Conservation (phyloP, 345 rosid genomes). For the Acer saccharum region DNA sequence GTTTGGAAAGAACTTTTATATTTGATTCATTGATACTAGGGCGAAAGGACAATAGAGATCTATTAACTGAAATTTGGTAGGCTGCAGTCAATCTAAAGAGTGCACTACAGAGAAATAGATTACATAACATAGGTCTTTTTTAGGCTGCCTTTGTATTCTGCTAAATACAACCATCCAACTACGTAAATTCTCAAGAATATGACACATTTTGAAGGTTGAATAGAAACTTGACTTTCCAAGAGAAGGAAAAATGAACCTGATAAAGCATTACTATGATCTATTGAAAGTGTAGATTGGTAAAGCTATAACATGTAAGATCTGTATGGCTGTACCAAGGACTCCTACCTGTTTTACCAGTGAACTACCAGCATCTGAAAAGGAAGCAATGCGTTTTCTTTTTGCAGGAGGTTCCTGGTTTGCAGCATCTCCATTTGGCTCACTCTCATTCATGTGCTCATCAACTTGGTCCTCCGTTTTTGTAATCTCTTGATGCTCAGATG, state of each 20-base stretch:
- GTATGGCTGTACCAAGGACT: neutral
- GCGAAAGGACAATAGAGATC: neutral
- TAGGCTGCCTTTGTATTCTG: neutral
- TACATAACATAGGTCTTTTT: neutral
- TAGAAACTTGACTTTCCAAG: conserved; percentile 3
- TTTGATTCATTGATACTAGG: neutral
- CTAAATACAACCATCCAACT: neutral
- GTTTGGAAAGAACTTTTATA: neutral
- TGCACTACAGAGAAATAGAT: neutral
- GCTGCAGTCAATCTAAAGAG: neutral
- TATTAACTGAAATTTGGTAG: neutral
- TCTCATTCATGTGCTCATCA: conserved; percentile 32
- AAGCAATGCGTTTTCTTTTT: conserved; percentile 49
- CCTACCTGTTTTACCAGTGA: conserved; percentile 85
- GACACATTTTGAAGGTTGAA: neutral
- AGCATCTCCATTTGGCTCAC: conserved; percentile 45
- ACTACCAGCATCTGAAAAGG: conserved; percentile 44
- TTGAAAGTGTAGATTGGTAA: neutral
- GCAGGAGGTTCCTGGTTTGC: conserved; percentile 51
- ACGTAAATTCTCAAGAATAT: neutral
- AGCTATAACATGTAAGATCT: neutral
- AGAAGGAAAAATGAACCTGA: neutral
- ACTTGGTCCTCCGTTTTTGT: conserved; percentile 35
- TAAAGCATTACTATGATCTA: neutral
- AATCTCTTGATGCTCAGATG: conserved; percentile 35